A percentile compares a stretch with the other conserved stretches of the same genome.
These are phyloP conservation scores for Agrocybe praecox DNA, from an alignment of 768 basidiomycete species.

Conservation along the genomic window DNA sequence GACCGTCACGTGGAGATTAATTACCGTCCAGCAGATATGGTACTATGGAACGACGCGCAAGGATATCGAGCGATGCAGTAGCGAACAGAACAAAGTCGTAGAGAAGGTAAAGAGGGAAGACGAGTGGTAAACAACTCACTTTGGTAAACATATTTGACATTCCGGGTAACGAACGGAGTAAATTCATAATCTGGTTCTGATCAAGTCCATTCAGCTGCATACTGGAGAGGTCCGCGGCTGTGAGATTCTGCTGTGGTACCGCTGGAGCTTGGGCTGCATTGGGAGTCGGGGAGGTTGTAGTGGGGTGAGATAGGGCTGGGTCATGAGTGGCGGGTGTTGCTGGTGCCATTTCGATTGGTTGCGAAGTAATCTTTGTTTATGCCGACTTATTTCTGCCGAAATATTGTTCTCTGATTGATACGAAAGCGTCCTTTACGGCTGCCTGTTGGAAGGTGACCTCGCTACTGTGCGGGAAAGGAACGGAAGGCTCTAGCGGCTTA, in stretches of 20 bases:
- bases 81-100: slow-evolving; percentile 12
- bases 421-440: not conserved
- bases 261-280: slow-evolving; percentile 28
- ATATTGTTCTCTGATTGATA: no score
- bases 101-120: slow-evolving; percentile 11
- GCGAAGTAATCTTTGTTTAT: not conserved
- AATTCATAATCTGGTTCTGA: slow-evolving; percentile 57
- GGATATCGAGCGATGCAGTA: not conserved
- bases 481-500: slow-evolving; percentile 2
- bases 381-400: no score
- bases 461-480: slow-evolving; percentile 12
- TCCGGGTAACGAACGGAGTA: slow-evolving; percentile 57
- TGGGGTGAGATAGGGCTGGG: slow-evolving; percentile 37
- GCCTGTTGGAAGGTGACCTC: not conserved
- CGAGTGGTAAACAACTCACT: slow-evolving; percentile 38
- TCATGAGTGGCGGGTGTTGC: slow-evolving; percentile 38
- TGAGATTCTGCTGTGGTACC: slow-evolving; percentile 25
- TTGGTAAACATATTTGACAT: slow-evolving; percentile 46
- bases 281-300: slow-evolving; percentile 26
- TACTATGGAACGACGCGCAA: slow-evolving; percentile 7
- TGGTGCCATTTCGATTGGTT: slow-evolving; percentile 33
- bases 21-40: slow-evolving; percentile 18
- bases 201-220: slow-evolving; percentile 41
- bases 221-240: slow-evolving; percentile 24
- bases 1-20: slow-evolving; percentile 35